Percentiles rank a stretch among this genome's conserved stretches.
Evolutionary conservation across 345 rosid genomes (phyloP).

Genomic region (Eucalyptus pauciflora): DNA sequence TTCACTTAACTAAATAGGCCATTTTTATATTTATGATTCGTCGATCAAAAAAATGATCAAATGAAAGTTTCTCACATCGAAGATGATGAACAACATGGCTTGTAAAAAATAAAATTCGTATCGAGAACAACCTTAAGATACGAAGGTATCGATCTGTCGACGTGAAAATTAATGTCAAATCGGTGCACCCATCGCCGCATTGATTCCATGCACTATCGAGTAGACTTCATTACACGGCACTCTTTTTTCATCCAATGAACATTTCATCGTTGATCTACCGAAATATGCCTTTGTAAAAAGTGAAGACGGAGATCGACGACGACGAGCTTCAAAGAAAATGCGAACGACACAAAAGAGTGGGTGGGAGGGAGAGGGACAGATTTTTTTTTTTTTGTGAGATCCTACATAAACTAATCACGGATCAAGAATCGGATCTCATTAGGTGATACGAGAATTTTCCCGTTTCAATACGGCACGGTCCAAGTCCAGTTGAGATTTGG

Average conservation of each 20-base stretch:
- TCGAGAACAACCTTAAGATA: neutral
- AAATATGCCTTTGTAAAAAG: neutral
- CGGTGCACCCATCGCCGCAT: accelerated
- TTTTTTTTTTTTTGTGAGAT: neutral
- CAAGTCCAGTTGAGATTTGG: neutral
- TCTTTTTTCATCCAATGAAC: neutral
- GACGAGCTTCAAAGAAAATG: neutral
- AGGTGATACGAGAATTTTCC: neutral
- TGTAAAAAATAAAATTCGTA: neutral
- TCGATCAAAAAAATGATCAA: neutral
- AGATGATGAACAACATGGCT: neutral
- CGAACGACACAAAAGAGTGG: neutral
- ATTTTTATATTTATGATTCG: neutral
- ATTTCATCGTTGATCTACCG: neutral
- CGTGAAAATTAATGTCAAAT: neutral
- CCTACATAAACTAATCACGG: neutral
- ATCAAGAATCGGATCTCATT: neutral
- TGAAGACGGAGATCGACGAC: neutral
- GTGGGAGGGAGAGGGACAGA: neutral
- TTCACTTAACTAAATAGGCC: neutral
- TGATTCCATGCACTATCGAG: neutral
- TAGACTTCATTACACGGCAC: neutral
- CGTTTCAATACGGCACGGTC: neutral
- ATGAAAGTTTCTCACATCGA: neutral
- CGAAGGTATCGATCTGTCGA: accelerated